Conservation (phyloP, 2,329 filamentous ascomycete genomes). For the Aspergillus bombycis region DNA sequence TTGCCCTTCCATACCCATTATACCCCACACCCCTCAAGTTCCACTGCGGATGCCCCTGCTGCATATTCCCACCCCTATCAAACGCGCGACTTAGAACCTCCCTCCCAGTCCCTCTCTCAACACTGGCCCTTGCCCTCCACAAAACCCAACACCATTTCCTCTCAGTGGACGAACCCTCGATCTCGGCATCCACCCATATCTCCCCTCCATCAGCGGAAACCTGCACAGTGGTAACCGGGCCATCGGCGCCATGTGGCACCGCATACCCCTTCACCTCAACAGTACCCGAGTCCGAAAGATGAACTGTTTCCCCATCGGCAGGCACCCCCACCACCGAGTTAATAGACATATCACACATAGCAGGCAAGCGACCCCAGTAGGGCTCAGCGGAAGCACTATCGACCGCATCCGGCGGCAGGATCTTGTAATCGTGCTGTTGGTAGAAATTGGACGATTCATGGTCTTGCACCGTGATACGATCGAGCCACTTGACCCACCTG, state of each 20-base stretch:
- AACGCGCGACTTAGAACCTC: slow-evolving; percentile 59
- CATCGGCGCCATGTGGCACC: slow-evolving; percentile 56
- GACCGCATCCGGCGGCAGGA: slow-evolving; percentile 56
- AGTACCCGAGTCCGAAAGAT: slow-evolving; percentile 41
- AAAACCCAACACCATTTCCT: slow-evolving; percentile 61
- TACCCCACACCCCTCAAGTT: slow-evolving; percentile 64
- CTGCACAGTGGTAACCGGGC: slow-evolving; percentile 58
- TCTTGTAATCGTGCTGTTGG: slow-evolving; percentile 63
- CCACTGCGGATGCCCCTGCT: slow-evolving; percentile 55
- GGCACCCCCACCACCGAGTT: slow-evolving; percentile 60
- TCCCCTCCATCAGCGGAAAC: slow-evolving; percentile 54
- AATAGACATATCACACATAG: slow-evolving; percentile 60
- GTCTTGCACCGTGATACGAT: slow-evolving; percentile 53
- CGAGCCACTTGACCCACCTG: slow-evolving; percentile 48
- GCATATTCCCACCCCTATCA: slow-evolving; percentile 57
- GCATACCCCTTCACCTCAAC: slow-evolving; percentile 60
- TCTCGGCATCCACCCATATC: slow-evolving; percentile 54
- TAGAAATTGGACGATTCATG: slow-evolving; percentile 59
- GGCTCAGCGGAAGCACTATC: slow-evolving; percentile 53
- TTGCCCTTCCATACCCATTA: slow-evolving; percentile 61
- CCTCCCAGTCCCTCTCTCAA: slow-evolving; percentile 45
- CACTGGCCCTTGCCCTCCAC: slow-evolving; percentile 52
- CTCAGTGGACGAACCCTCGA: slow-evolving; percentile 28
- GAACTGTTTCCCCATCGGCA: slow-evolving; percentile 47
- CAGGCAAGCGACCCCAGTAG: slow-evolving; percentile 55